These are phyloP conservation scores for Apiosordaria backusii DNA, from an alignment of 495 filamentous ascomycete species.

Conservation along the genomic window DNA sequence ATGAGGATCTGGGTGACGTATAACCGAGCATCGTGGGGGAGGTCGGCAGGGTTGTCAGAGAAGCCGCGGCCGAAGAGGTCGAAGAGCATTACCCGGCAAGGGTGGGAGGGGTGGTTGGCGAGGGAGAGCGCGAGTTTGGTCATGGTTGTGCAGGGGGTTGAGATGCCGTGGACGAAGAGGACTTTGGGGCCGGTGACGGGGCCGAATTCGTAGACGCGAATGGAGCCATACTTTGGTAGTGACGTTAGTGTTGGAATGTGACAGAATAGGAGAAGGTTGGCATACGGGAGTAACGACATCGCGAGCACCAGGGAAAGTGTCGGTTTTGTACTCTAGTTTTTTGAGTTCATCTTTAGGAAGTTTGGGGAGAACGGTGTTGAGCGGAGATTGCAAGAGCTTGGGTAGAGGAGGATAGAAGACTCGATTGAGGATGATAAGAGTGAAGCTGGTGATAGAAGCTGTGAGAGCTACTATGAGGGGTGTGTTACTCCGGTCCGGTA, in stretches of 20 bases:
- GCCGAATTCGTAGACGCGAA: conserved; percentile 87
- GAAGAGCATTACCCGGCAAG: conserved; percentile 77
- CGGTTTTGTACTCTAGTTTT: conserved; percentile 36
- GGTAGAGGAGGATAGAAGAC: conserved; percentile 35
- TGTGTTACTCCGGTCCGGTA: not conserved
- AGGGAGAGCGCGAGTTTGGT: conserved; percentile 64
- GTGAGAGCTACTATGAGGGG: conserved; percentile 23
- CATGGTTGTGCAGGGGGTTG: conserved; percentile 73
- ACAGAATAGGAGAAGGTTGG: not conserved
- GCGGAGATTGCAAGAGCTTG: conserved; percentile 35
- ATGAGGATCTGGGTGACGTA: conserved; percentile 72
- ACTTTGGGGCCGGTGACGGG: conserved; percentile 77
- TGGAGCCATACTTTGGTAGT: conserved; percentile 63
- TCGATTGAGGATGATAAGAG: conserved; percentile 30
- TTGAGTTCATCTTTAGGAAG: conserved; percentile 31
- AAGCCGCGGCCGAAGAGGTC: conserved; percentile 79
- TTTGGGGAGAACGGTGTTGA: conserved; percentile 32
- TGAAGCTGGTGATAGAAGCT: conserved; percentile 32
- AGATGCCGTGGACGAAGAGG: conserved; percentile 80
- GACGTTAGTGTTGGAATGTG: conserved; percentile 8
- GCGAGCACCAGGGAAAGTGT: conserved; percentile 42
- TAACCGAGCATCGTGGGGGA: conserved; percentile 68
- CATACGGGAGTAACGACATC: conserved; percentile 45
- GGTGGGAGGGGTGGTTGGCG: conserved; percentile 54
- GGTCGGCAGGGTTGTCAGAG: conserved; percentile 62